These are phyloP conservation scores for Lathyrus tuberosus DNA, from an alignment of 306 rosid species.

Conservation along the genomic window DNA sequence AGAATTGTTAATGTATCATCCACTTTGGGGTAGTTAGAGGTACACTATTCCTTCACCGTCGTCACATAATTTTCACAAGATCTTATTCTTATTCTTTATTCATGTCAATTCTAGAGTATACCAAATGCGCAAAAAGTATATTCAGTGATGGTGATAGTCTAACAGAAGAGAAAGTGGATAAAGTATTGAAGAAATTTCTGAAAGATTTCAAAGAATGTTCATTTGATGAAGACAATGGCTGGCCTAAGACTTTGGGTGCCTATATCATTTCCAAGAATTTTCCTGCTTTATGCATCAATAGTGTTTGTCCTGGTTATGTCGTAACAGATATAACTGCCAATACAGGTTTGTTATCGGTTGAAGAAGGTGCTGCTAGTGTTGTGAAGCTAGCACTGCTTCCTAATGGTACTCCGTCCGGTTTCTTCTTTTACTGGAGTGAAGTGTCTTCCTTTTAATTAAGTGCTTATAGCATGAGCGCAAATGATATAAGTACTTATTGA, in stretches of 20 bases:
- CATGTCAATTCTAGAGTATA: conserved; percentile 33
- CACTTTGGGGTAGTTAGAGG: conserved; percentile 39
- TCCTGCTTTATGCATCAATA: conserved; percentile 40
- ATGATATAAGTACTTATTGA: not conserved
- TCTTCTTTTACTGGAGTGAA: conserved; percentile 29
- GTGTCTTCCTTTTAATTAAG: not conserved
- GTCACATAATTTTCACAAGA: not conserved
- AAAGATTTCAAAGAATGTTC: too few species aligned
- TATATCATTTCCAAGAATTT: too few species aligned
- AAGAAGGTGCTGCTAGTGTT: conserved; percentile 49
- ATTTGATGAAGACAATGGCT: too few species aligned
- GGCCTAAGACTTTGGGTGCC: too few species aligned
- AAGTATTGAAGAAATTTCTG: too few species aligned
- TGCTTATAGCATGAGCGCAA: not conserved
- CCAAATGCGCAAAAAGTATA: too few species aligned
- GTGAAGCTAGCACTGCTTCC: conserved; percentile 43
- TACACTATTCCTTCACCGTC: conserved; percentile 19
- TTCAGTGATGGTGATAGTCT: too few species aligned
- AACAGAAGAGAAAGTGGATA: too few species aligned
- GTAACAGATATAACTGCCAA: conserved; percentile 43
- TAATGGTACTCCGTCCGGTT: conserved; percentile 39
- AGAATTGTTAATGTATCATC: conserved; percentile 66
- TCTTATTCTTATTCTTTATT: conserved; percentile 1
- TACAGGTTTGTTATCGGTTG: conserved; percentile 38
- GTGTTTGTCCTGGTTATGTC: conserved; percentile 48